Percentiles rank a stretch among this genome's conserved stretches.
phyloP scores from a whole-genome alignment of 768 basidiomycete genomes.

The Cantharellus anzutake region DNA sequence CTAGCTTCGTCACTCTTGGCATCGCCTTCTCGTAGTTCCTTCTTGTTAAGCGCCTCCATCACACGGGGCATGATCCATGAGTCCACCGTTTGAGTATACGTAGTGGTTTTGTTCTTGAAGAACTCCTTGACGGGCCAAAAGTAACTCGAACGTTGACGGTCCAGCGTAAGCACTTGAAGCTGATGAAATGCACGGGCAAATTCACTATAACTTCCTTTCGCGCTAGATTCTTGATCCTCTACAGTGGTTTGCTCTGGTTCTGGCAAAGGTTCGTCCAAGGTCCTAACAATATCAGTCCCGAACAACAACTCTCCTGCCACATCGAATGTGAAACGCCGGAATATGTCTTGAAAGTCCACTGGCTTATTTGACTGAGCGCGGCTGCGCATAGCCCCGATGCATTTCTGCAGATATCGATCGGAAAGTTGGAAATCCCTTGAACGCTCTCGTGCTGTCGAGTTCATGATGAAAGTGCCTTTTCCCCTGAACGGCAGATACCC shows the following conservation, averaged over 20 bases:
- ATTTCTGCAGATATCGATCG: no score
- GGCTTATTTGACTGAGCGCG: no score
- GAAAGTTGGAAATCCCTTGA: no score
- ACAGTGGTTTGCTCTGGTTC: background rate
- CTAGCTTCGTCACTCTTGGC: background rate
- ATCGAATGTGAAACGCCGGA: no score
- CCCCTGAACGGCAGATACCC: no score
- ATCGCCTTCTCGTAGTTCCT: background rate
- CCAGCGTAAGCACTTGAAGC: background rate
- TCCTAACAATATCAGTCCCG: constrained; percentile 1
- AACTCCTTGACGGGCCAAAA: constrained; percentile 2
- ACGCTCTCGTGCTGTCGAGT: no score
- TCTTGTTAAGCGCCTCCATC: background rate
- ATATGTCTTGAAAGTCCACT: no score
- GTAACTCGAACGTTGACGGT: background rate
- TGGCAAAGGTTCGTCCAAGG: constrained; percentile 3
- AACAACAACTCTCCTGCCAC: background rate
- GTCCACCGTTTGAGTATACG: background rate
- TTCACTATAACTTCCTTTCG: background rate
- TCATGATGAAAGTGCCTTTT: no score
- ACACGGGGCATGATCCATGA: constrained; percentile 1
- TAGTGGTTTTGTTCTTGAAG: background rate
- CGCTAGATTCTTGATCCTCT: background rate
- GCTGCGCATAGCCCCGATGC: no score
- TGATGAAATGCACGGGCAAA: constrained; percentile 7